Base-by-base conservation (phyloP, 2,329 filamentous ascomycete genomes). In the Xylariaceae sp. region DNA sequence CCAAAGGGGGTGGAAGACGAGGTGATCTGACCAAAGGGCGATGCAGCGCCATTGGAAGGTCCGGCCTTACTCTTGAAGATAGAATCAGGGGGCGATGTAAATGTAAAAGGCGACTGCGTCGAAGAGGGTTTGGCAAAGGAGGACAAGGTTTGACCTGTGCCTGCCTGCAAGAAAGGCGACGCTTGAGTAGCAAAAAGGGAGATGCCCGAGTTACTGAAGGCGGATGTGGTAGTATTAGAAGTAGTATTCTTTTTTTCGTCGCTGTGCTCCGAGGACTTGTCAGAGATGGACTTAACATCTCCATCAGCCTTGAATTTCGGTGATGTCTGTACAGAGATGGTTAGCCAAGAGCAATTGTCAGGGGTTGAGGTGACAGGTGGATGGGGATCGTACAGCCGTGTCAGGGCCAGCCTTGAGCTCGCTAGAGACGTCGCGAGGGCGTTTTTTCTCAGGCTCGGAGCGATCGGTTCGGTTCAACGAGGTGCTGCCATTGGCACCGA, bases 121-220 rank as follows among this genome's bases (percentile, higher is more conserved):
- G 73, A 69, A n/a, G 74, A 76, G 11, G 76, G 67, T 12, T 74
- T 71, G 45, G 76, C 77, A 64, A 85, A 85, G 7, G 67, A 66
- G 12, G 65, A 63, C 9, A 69, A 50, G 1, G 64, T 59, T 48
- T 66, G 65, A 42, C 60, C 54, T n/a, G 60, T 56, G 40, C 63
- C 57, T 9, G 65, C 60, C 42, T 66, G 60, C 35, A 68, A 53
- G 40, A 69, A 69, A 3, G 68, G 66, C 26, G 79, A 73, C 6
- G 85, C 78, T 53, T 89, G 80, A 50, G 85, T 83, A 50, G 85
- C 81, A 65, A 91, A 84, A 19, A 80, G 81, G 2, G 87, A 63
- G 35, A 70, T 59, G 37, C 67, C 62, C 6, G 68, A 91, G 47
- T 76, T 77, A 27, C 83, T 82, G 68, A 91, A 91, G 4, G 85